phyloP scores from a whole-genome alignment of 306 rosid genomes.

The Quercus mongolica region DNA sequence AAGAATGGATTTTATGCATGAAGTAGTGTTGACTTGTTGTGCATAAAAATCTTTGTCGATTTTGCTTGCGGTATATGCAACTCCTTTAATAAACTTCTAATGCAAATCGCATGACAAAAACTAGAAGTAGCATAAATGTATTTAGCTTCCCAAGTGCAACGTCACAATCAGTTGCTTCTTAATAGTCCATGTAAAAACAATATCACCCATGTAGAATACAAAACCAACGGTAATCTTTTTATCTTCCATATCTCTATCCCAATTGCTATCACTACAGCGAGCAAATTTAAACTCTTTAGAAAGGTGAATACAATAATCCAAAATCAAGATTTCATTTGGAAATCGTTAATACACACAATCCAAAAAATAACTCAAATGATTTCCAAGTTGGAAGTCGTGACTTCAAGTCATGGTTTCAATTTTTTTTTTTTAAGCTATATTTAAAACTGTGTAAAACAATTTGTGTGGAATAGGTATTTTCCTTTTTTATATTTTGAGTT shows the following conservation, averaged over 20 bases:
- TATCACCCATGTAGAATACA: neutral
- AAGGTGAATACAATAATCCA: neutral
- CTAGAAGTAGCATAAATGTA: neutral
- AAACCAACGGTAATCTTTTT: neutral
- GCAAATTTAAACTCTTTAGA: neutral
- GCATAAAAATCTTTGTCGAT: neutral
- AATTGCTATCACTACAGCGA: neutral
- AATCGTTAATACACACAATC: too few relatives aligned
- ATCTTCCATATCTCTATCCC: neutral
- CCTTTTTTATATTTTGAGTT: too few relatives aligned
- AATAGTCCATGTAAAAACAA: neutral
- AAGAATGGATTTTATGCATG: neutral
- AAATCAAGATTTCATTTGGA: too few relatives aligned
- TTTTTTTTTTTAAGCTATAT: too few relatives aligned
- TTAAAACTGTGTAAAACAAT: too few relatives aligned
- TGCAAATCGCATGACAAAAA: neutral
- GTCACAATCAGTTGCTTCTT: neutral
- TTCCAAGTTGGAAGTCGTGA: too few relatives aligned
- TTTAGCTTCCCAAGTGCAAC: neutral
- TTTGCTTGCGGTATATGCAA: neutral
- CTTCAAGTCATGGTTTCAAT: too few relatives aligned
- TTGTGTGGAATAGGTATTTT: too few relatives aligned
- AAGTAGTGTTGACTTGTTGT: neutral
- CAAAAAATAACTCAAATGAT: neutral
- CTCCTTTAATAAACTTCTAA: neutral